phyloP scores from a whole-genome alignment of 306 rosid species.

The Trifolium dubium region DNA sequence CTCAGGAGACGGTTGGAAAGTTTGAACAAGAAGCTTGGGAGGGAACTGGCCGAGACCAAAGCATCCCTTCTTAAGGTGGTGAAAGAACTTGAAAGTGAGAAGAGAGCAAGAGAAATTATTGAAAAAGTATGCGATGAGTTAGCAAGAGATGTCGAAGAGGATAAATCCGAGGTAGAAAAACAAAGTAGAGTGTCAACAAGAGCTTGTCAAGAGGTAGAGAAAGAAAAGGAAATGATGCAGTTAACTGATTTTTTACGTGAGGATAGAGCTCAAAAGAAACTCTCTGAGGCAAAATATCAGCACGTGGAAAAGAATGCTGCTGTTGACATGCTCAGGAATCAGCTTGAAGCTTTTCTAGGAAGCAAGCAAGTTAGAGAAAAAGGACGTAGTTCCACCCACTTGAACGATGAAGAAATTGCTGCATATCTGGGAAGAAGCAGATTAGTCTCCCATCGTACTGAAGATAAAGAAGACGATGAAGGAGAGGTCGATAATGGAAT shows the following conservation, averaged over 20 bases:
- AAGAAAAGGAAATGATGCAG: slow-evolving; percentile 82
- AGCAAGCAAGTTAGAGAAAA: slow-evolving; percentile 70
- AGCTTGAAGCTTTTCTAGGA: slow-evolving; percentile 88
- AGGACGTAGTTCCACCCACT: slow-evolving; percentile 59
- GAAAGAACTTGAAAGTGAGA: slow-evolving; percentile 91
- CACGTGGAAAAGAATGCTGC: slow-evolving; percentile 78
- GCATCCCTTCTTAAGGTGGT: slow-evolving; percentile 75
- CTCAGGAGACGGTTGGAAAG: slow-evolving; percentile 84
- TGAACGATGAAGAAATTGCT: slow-evolving; percentile 66
- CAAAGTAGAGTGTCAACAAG: slow-evolving; percentile 60
- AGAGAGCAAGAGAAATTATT: slow-evolving; percentile 89
- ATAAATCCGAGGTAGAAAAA: slow-evolving; percentile 65
- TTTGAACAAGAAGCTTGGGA: slow-evolving; percentile 93
- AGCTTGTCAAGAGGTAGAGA: slow-evolving; percentile 67
- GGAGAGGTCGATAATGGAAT: slow-evolving; percentile 83
- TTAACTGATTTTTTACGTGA: slow-evolving; percentile 66
- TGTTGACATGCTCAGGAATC: slow-evolving; percentile 81
- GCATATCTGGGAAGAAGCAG: slow-evolving; percentile 66
- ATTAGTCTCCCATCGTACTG: slow-evolving; percentile 54
- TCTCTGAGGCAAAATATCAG: slow-evolving; percentile 74
- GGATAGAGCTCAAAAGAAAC: slow-evolving; percentile 79
- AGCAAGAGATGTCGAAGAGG: slow-evolving; percentile 74
- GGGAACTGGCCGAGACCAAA: slow-evolving; percentile 90
- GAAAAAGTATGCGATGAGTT: slow-evolving; percentile 86
- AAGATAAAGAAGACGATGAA: slow-evolving; percentile 67